These are phyloP conservation scores for Kandelia obovata DNA, from an alignment of 345 rosid genomes.

Conservation along the genomic window DNA sequence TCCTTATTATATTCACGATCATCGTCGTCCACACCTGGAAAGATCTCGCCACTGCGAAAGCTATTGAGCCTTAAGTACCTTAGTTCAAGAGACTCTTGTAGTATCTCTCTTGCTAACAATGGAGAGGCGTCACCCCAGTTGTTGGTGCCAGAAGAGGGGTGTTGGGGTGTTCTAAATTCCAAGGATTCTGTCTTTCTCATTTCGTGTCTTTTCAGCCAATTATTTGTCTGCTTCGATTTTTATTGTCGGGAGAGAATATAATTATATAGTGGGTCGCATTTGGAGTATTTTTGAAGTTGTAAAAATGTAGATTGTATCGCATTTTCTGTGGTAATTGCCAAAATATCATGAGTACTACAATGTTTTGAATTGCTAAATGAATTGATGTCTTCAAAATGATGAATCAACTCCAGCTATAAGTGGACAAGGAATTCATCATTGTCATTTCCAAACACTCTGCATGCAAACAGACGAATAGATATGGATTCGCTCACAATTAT, in stretches of 20 bases:
- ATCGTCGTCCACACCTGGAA: conserved; percentile 8
- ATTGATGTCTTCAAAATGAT: too few relatives aligned
- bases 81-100: conserved; percentile 49
- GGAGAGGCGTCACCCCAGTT: conserved; percentile 65
- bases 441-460: too few relatives aligned
- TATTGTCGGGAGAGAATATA: background rate
- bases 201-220: background rate
- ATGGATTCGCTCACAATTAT: too few relatives aligned
- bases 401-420: too few relatives aligned
- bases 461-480: too few relatives aligned
- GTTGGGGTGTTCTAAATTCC: conserved; percentile 57
- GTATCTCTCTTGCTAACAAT: conserved; percentile 49
- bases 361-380: too few relatives aligned
- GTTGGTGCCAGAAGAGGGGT: conserved; percentile 48
- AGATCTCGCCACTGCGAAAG: conserved; percentile 31
- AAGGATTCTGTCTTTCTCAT: conserved; percentile 30
- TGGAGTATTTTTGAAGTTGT: too few relatives aligned
- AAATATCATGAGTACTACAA: too few relatives aligned
- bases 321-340: too few relatives aligned
- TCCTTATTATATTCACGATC: background rate
- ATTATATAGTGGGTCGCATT: too few relatives aligned
- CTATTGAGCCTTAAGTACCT: conserved; percentile 39
- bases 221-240: background rate
- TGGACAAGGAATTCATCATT: too few relatives aligned
- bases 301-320: too few relatives aligned